These are phyloP conservation scores for Rhexocercosporidium sp. DNA, from an alignment of 2,329 filamentous ascomycete species.

Conservation along the genomic window DNA sequence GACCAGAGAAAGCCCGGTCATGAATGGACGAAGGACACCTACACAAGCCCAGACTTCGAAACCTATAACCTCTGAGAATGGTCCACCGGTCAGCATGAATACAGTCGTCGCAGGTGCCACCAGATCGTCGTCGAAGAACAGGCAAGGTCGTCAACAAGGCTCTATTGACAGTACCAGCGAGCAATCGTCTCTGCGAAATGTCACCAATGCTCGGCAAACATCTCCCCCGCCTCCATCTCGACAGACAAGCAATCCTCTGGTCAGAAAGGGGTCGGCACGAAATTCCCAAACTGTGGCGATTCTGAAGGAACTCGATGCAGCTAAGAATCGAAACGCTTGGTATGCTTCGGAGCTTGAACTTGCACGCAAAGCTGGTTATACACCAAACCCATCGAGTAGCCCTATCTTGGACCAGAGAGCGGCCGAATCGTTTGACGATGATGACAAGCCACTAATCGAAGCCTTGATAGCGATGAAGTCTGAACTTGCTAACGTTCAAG, in stretches of 20 bases:
- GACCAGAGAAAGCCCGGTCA: conserved; percentile 55
- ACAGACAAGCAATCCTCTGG: conserved; percentile 63
- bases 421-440: conserved; percentile 83
- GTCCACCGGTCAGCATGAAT: conserved; percentile 35
- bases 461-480: conserved; percentile 89
- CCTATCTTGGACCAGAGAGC: conserved; percentile 77
- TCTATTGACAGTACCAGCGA: conserved; percentile 74
- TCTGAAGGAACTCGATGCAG: conserved; percentile 83
- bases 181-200: conserved; percentile 50
- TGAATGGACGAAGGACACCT: conserved; percentile 69
- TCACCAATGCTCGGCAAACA: conserved; percentile 50
- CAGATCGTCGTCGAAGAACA: conserved; percentile 54
- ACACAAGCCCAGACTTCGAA: conserved; percentile 55
- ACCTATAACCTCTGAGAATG: conserved; percentile 31
- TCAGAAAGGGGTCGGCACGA: conserved; percentile 63
- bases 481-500: conserved; percentile 88
- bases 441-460: conserved; percentile 90
- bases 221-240: conserved; percentile 65
- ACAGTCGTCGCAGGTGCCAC: conserved; percentile 18
- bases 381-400: conserved; percentile 70
- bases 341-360: conserved; percentile 94
- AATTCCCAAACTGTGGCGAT: conserved; percentile 69
- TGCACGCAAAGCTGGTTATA: conserved; percentile 88
- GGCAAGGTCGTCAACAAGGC: conserved; percentile 63
- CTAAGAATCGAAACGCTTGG: conserved; percentile 91